Conservation (phyloP, 352 stramenopile genomes). For the Pilasporangium apinafurcum region DNA sequence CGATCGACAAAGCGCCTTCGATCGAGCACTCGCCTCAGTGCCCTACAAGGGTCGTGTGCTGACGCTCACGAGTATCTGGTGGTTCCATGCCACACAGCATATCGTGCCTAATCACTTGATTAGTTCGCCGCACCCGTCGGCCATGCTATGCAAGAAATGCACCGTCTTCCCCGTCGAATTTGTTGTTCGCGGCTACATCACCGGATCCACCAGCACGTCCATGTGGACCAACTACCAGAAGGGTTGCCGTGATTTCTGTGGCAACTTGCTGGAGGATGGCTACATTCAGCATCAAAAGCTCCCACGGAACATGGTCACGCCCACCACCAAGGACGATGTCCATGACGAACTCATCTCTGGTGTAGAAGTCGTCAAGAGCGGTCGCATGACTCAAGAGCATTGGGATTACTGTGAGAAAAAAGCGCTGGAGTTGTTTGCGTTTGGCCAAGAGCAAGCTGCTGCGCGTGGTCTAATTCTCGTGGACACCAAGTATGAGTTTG, state of each 20-base stretch:
- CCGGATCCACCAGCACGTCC: conserved; percentile 96
- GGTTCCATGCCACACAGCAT: conserved; percentile 94
- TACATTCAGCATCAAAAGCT: conserved; percentile 98
- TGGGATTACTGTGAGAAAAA: conserved; percentile 94
- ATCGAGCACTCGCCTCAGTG: conserved; percentile 93
- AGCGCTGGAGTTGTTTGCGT: conserved; percentile 89
- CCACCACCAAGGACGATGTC: conserved; percentile 98
- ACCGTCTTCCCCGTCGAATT: conserved; percentile 98
- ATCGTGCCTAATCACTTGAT: conserved; percentile 98
- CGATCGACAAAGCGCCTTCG: conserved; percentile 98
- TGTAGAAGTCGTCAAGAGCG: conserved; percentile 88
- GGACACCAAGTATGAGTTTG: conserved; percentile 97
- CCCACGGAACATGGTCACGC: conserved; percentile 92
- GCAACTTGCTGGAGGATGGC: conserved; percentile 91
- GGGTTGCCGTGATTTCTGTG: conserved; percentile 95
- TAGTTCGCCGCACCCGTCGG: conserved; percentile 91
- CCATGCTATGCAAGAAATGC: conserved; percentile 95
- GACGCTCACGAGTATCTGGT: conserved; percentile 94
- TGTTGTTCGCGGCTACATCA: conserved; percentile 96
- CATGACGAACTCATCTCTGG: conserved; percentile 98
- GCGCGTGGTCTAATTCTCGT: conserved; percentile 96
- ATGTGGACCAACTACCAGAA: conserved; percentile 99
- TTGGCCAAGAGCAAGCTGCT: conserved; percentile 89
- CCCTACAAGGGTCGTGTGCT: conserved; percentile 98
- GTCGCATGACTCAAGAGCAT: conserved; percentile 95